phyloP scores from a whole-genome alignment of 2,329 filamentous ascomycete genomes.

The Fusarium albosuccineum region DNA sequence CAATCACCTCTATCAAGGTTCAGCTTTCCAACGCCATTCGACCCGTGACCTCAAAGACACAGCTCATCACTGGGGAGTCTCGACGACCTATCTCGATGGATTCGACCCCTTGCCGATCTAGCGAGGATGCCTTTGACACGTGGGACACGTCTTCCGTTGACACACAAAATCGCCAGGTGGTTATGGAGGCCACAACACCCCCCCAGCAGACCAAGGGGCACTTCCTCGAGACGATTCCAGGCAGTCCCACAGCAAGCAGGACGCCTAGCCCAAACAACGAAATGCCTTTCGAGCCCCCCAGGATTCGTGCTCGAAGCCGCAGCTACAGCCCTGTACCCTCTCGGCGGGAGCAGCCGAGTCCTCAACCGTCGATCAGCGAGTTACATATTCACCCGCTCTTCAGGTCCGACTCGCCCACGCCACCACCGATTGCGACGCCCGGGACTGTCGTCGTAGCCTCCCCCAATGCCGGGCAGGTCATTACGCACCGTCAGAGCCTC shows the following conservation, averaged over 20 bases:
- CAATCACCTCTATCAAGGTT: slow-evolving; percentile 49
- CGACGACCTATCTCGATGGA: slow-evolving; percentile 64
- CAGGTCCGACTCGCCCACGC: slow-evolving; percentile 76
- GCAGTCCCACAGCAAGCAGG: slow-evolving; percentile 73
- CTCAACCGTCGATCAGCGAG: slow-evolving; percentile 61
- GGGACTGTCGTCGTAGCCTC: slow-evolving; percentile 79
- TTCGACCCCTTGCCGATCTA: slow-evolving; percentile 54
- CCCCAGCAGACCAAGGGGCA: slow-evolving; percentile 60
- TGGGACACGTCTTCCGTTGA: slow-evolving; percentile 81
- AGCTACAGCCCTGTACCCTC: slow-evolving; percentile 63
- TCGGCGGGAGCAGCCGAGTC: slow-evolving; percentile 46
- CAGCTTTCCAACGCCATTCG: slow-evolving; percentile 62
- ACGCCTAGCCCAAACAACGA: slow-evolving; percentile 73
- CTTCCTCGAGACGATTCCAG: slow-evolving; percentile 78
- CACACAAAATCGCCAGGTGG: slow-evolving; percentile 69
- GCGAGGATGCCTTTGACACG: slow-evolving; percentile 77
- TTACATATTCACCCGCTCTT: slow-evolving; percentile 84
- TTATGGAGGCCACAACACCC: slow-evolving; percentile 63
- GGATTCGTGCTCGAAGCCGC: slow-evolving; percentile 58
- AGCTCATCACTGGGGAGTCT: slow-evolving; percentile 61
- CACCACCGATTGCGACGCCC: slow-evolving; percentile 74
- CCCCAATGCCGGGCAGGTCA: slow-evolving; percentile 74
- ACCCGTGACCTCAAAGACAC: slow-evolving; percentile 69
- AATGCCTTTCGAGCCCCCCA: slow-evolving; percentile 68
- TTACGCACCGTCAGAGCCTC: slow-evolving; percentile 66